Evolutionary conservation across 2,329 filamentous ascomycete species (phyloP).

Genomic region (Elsinoe necatrix): DNA sequence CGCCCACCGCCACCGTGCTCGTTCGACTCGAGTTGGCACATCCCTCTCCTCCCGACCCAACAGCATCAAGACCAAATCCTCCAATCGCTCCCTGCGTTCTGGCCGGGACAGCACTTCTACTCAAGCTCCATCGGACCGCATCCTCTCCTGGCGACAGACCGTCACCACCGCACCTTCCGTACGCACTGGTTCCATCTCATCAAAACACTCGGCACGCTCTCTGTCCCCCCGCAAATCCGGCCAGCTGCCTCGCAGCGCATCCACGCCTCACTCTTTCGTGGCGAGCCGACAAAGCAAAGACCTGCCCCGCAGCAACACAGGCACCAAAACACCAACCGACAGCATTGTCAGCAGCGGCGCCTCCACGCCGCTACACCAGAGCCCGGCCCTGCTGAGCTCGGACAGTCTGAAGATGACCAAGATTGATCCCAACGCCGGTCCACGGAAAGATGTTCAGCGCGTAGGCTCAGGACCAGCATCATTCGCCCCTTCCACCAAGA

Average conservation of each 20-base stretch:
- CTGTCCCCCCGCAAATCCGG: conserved; percentile 10
- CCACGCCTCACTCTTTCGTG: conserved; percentile 15
- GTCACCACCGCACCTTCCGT: conserved; percentile 39
- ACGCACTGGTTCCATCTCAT: conserved; percentile 6
- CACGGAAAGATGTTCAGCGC: conserved; percentile 20
- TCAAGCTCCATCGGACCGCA: conserved; percentile 58
- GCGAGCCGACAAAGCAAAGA: conserved; percentile 3
- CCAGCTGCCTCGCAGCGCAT: background rate
- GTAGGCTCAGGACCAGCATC: conserved; percentile 6
- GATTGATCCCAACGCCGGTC: conserved; percentile 24
- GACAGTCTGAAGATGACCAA: conserved; percentile 13
- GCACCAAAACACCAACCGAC: conserved; percentile 12
- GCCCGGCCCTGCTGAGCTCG: conserved; percentile 8
- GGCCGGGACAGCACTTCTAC: conserved; percentile 25
- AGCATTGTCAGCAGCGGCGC: conserved; percentile 8
- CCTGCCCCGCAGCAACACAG: background rate
- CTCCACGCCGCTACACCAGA: conserved; percentile 10
- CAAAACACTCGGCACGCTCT: conserved; percentile 12
- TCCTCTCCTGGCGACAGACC: conserved; percentile 77
- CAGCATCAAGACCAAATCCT: conserved; percentile 40
- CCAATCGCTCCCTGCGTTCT: conserved; percentile 31
- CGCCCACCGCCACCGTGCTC: conserved; percentile 61
- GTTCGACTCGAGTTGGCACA: conserved; percentile 60
- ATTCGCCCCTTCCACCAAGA: background rate
- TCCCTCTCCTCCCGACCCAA: conserved; percentile 50